A percentile compares a stretch with the other conserved stretches of the same genome.
phyloP scores from a whole-genome alignment of 306 rosid species.

The Comarum palustre region DNA sequence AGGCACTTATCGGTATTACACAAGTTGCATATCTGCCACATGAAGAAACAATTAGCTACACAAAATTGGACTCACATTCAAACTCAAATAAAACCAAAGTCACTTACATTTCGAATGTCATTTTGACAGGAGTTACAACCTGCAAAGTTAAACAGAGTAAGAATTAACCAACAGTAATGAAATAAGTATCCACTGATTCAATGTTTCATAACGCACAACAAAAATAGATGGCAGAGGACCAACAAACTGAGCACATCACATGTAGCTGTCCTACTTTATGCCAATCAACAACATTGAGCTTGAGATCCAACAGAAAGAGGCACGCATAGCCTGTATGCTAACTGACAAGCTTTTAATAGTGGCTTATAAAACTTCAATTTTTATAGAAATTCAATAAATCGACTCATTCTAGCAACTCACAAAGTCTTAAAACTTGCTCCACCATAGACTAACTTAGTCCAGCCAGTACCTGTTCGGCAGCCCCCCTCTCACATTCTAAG shows the following conservation, averaged over 20 bases:
- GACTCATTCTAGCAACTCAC: neutral
- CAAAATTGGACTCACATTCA: constrained; percentile 4
- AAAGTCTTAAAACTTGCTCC: neutral
- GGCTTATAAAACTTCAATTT: neutral
- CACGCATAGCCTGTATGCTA: neutral
- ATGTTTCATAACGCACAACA: neutral
- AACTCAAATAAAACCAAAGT: neutral
- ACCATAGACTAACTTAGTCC: neutral
- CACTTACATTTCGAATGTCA: constrained; percentile 92
- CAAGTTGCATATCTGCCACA: constrained; percentile 84
- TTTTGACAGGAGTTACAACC: constrained; percentile 90
- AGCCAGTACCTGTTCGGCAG: neutral
- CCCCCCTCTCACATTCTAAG: neutral
- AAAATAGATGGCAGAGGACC: neutral
- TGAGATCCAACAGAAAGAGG: neutral
- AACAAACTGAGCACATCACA: constrained; percentile 2
- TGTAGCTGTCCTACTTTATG: neutral
- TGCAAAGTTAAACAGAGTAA: constrained; percentile 36
- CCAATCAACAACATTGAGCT: neutral
- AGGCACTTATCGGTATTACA: constrained; percentile 90
- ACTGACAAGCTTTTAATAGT: too few species aligned
- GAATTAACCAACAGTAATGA: neutral
- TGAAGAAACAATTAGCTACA: constrained; percentile 9
- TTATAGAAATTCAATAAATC: neutral
- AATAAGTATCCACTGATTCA: neutral